Evolutionary conservation across 176 grass and related monocot genomes (phyloP).

Genomic region (Metroxylon sagu): DNA sequence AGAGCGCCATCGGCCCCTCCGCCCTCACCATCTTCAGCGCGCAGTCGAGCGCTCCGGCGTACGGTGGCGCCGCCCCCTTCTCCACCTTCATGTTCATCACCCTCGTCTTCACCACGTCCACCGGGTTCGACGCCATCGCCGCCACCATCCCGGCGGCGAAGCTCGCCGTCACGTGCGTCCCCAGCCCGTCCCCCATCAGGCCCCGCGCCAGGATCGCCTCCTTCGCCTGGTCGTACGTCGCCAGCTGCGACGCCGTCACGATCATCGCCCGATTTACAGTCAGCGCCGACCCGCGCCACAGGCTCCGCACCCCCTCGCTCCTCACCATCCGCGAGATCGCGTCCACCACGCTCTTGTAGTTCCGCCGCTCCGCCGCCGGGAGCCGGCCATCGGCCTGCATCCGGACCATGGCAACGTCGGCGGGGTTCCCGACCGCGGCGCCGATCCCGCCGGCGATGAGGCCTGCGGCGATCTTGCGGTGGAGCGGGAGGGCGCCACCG

Average conservation of each 20-base stretch:
- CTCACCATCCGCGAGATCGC: constrained; percentile 64
- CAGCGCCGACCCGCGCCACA: constrained; percentile 34
- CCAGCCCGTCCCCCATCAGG: constrained; percentile 15
- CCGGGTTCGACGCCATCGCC: constrained; percentile 56
- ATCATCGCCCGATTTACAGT: constrained; percentile 26
- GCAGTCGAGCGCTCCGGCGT: constrained; percentile 77
- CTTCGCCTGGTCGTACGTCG: constrained; percentile 24
- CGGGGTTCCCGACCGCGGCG: constrained; percentile 80
- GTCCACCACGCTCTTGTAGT: constrained; percentile 74
- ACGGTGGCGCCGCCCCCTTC: constrained; percentile 45
- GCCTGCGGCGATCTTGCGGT: constrained; percentile 57
- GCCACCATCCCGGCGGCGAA: constrained; percentile 67
- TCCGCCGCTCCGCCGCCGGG: constrained; percentile 62
- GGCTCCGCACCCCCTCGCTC: constrained; percentile 66
- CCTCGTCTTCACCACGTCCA: constrained; percentile 73
- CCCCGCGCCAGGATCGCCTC: constrained; percentile 2
- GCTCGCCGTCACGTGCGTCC: constrained; percentile 68
- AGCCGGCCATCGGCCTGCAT: constrained; percentile 92
- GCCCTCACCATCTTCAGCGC: constrained; percentile 64
- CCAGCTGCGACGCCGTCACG: constrained; percentile 18
- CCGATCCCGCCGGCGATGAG: constrained; percentile 72
- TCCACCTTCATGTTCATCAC: constrained; percentile 93
- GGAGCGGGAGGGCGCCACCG: constrained; percentile 47
- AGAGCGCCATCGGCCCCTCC: constrained; percentile 67
- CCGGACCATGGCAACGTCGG: constrained; percentile 91